These are phyloP conservation scores for Dryas octopetala DNA, from an alignment of 306 rosid genomes.

Conservation along the genomic window DNA sequence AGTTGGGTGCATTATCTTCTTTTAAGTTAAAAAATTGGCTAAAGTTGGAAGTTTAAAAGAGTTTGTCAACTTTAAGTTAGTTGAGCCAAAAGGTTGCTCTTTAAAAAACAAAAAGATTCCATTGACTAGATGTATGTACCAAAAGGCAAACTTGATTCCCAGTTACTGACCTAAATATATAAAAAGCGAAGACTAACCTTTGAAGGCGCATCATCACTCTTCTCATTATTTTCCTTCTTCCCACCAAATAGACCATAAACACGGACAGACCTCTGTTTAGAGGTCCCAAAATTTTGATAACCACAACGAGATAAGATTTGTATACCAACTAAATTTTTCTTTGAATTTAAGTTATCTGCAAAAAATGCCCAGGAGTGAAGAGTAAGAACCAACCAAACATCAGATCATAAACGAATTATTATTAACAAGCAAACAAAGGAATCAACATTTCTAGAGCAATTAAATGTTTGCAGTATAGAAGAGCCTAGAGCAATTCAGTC, in stretches of 20 bases:
- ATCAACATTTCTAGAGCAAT: too few relatives aligned
- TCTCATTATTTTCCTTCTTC: conserved; percentile 59
- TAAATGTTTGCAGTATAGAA: too few relatives aligned
- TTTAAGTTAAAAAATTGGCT: too few relatives aligned
- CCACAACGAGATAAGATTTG: neutral
- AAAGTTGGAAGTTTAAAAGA: too few relatives aligned
- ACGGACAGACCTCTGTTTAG: conserved; percentile 31
- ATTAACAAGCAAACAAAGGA: neutral
- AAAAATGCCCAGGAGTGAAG: neutral
- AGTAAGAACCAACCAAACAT: neutral
- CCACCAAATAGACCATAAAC: conserved; percentile 69
- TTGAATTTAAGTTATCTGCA: conserved; percentile 44
- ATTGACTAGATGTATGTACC: neutral
- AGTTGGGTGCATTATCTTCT: neutral
- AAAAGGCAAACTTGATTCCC: neutral
- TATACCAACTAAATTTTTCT: too few relatives aligned
- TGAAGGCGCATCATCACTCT: conserved; percentile 58
- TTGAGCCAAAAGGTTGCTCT: too few relatives aligned
- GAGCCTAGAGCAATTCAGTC: too few relatives aligned
- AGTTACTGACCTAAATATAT: neutral
- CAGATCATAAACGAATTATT: neutral
- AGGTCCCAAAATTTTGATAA: conserved; percentile 28
- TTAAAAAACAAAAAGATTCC: too few relatives aligned
- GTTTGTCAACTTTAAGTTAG: too few relatives aligned
- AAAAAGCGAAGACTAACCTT: conserved; percentile 42